Conservation (phyloP, 1,284 basidiomycete genomes). For the Takashimella tepidaria region DNA sequence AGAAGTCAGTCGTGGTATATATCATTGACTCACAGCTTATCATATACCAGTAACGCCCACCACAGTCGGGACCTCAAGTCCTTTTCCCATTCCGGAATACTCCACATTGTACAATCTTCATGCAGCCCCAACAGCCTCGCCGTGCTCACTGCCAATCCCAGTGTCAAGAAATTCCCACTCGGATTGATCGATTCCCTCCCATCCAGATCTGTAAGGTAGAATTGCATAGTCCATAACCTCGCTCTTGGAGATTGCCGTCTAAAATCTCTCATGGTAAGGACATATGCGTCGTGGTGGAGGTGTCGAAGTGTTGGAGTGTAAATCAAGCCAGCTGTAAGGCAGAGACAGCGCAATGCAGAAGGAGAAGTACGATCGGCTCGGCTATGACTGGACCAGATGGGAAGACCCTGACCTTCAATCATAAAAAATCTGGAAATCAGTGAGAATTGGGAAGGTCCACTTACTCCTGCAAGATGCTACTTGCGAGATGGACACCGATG, state of each 20-base stretch:
- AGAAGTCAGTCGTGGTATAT: not conserved
- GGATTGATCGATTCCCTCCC: conserved; percentile 22
- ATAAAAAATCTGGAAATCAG: conserved; percentile 8
- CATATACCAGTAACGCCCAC: conserved; percentile 22
- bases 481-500: not conserved
- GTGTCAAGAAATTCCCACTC: conserved; percentile 18
- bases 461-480: not conserved
- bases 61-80: conserved; percentile 20
- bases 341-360: not conserved
- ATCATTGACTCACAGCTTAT: conserved; percentile 17
- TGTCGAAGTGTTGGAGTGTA: conserved; percentile 5
- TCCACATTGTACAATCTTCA: conserved; percentile 23
- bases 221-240: conserved; percentile 23
- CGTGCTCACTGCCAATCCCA: conserved; percentile 14
- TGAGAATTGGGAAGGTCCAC: not conserved
- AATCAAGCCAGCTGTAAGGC: conserved; percentile 2
- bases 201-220: conserved; percentile 19
- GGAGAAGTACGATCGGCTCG: not conserved
- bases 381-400: conserved; percentile 9
- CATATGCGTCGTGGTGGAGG: conserved; percentile 5
- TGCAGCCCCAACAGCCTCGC: conserved; percentile 22
- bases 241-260: conserved; percentile 14
- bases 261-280: conserved; percentile 4
- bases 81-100: conserved; percentile 23
- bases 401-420: conserved; percentile 14